Evolutionary conservation across 495 filamentous ascomycete genomes (phyloP).

Genomic region (Penicillium paxilli): DNA sequence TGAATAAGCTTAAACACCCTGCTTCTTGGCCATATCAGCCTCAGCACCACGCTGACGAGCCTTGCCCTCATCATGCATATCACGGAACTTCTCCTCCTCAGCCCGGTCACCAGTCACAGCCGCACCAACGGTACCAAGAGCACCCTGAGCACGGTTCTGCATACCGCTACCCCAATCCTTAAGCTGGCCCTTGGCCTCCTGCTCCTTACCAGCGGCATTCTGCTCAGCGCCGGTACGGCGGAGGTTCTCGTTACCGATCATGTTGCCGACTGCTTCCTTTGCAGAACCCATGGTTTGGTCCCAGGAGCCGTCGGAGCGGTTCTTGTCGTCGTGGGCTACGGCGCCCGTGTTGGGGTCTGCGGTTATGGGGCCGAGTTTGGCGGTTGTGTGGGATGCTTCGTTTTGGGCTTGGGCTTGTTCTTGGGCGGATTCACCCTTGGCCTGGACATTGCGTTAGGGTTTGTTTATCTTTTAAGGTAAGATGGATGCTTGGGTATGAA

Average conservation of each 20-base stretch:
- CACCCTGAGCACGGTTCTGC: slow-evolving; percentile 69
- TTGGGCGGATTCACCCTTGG: slow-evolving; percentile 57
- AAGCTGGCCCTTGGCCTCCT: slow-evolving; percentile 84
- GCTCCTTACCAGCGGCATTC: slow-evolving; percentile 75
- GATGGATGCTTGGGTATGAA: background rate
- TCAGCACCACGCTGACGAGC: slow-evolving; percentile 82
- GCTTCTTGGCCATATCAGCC: slow-evolving; percentile 74
- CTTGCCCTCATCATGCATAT: slow-evolving; percentile 83
- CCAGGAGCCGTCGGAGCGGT: slow-evolving; percentile 72
- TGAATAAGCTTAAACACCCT: slow-evolving; percentile 26
- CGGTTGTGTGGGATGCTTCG: slow-evolving; percentile 63
- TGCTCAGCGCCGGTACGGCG: slow-evolving; percentile 74
- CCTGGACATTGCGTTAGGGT: slow-evolving; percentile 27
- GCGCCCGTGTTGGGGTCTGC: slow-evolving; percentile 69
- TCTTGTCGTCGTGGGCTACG: slow-evolving; percentile 67
- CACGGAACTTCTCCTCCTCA: slow-evolving; percentile 59
- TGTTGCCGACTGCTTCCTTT: slow-evolving; percentile 78
- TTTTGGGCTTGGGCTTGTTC: slow-evolving; percentile 62
- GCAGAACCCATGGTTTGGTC: slow-evolving; percentile 84
- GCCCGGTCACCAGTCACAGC: slow-evolving; percentile 69
- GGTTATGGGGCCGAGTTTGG: slow-evolving; percentile 64
- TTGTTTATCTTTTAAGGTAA: background rate
- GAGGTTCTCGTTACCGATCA: slow-evolving; percentile 72
- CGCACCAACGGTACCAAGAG: slow-evolving; percentile 67
- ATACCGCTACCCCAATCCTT: slow-evolving; percentile 72